A percentile compares a stretch with the other conserved stretches of the same genome.
Conservation (phyloP, 2,329 filamentous ascomycete species). For the Pseudogymnoascus sp. region DNA sequence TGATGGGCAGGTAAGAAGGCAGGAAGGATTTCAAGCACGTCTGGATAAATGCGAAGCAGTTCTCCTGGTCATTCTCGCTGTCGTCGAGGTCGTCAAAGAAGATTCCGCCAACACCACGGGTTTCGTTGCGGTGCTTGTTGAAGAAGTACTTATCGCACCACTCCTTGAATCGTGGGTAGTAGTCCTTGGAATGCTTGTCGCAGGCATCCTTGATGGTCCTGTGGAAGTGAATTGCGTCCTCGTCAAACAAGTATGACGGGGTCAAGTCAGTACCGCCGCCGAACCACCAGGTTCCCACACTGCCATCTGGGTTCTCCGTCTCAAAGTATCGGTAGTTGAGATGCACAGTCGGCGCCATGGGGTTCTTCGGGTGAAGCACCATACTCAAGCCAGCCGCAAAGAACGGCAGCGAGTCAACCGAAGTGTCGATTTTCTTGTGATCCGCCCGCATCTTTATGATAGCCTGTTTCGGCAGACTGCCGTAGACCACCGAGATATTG, state of each 20-base stretch:
- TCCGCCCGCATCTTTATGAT: conserved; percentile 91
- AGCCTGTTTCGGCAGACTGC: conserved; percentile 74
- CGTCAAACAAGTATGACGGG: conserved; percentile 88
- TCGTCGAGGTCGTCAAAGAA: conserved; percentile 98
- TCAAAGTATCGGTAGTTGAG: conserved; percentile 99
- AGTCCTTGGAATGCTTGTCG: conserved; percentile 83
- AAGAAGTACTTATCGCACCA: conserved; percentile 98
- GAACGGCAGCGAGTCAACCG: conserved; percentile 80
- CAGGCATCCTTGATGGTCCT: conserved; percentile 84
- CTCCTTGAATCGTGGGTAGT: conserved; percentile 91
- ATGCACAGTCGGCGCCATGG: conserved; percentile 95
- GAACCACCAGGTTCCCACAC: conserved; percentile 91
- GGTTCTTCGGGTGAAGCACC: conserved; percentile 88
- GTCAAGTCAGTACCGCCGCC: conserved; percentile 92
- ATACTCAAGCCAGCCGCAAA: conserved; percentile 91
- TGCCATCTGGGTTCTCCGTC: conserved; percentile 76
- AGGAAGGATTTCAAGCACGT: conserved; percentile 81
- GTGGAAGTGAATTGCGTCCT: conserved; percentile 96
- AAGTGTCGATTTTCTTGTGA: conserved; percentile 78
- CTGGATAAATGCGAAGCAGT: conserved; percentile 81
- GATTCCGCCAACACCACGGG: conserved; percentile 85
- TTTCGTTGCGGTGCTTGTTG: conserved; percentile 83
- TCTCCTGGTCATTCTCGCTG: conserved; percentile 75
- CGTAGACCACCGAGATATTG: conserved; percentile 91
- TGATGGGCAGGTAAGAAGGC: conserved; percentile 82